Evolutionary conservation across 108 stramenopile species (phyloP), one percentile per base, ranked within the genome.

Genomic region (Stephanodiscus minutulus): DNA sequence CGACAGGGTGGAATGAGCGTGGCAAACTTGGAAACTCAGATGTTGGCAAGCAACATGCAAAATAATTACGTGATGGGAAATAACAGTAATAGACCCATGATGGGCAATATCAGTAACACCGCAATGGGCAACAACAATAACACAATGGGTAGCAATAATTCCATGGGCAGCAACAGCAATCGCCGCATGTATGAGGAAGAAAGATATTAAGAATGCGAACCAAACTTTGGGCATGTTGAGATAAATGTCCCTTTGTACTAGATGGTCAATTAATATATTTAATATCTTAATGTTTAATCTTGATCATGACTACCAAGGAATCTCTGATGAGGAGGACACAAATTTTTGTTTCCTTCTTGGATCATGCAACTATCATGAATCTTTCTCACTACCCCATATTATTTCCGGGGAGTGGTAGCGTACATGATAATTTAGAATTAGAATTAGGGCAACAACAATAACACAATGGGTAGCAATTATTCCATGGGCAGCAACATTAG

Each of bases 31-130:
- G n/a, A n/a, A n/a, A n/a, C n/a, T n/a, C n/a, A n/a, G n/a, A n/a
- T n/a, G n/a, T n/a, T n/a, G n/a, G n/a, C n/a, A n/a, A n/a, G n/a
- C 41, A 31, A 13, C 18, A 35, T 47, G 13, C 21, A 10, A 20
- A 60, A 60, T 27, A 35, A 41, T 39, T 15, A 20, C 1, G 47
- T 44, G 24, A 47, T 70, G 68, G 53, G 58, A 10, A 59, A 62
- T 43, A 62, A 43, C 37, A n/a, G n/a, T n/a, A n/a, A n/a, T n/a
- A n/a, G n/a, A n/a, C 33, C 31, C 59, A 57, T 57, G 56, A 57
- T 57, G 43, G 61, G 61, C 12, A 29, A 37, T n/a, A 35, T 8
- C 24, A 29, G n/a, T n/a, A n/a, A n/a, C n/a, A n/a, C n/a, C n/a
- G n/a, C n/a, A n/a, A n/a, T 9, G 25, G 12, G 29, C 33, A 18